These are phyloP conservation scores for Poa annua DNA, from an alignment of 176 grass and related monocot genomes.

Conservation along the genomic window DNA sequence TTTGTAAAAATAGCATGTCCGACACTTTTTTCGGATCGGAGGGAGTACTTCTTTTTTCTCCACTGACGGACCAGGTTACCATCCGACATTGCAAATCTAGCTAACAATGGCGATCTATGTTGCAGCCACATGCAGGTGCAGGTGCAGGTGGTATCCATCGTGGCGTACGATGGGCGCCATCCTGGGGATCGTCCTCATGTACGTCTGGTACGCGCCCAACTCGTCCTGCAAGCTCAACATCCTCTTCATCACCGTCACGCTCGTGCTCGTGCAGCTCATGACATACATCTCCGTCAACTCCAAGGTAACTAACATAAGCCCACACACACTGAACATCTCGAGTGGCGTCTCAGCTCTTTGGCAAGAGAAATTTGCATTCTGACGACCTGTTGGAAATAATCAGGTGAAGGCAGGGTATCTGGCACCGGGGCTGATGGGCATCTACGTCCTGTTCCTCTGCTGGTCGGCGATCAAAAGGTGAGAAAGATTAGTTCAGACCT, in stretches of 20 bases:
- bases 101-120: not conserved
- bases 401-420: constrained; percentile 87
- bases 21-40: too few relatives aligned
- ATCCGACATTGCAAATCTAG: constrained; percentile 18
- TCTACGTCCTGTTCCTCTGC: constrained; percentile 91
- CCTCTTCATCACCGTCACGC: constrained; percentile 89
- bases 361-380: not conserved
- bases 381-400: too few relatives aligned
- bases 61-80: not conserved
- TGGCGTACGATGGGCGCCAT: constrained; percentile 66
- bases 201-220: constrained; percentile 80
- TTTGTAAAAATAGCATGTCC: too few relatives aligned
- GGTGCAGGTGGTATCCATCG: constrained; percentile 56
- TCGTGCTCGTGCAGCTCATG: constrained; percentile 78
- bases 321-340: too few relatives aligned
- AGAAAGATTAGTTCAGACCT: not conserved
- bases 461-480: constrained; percentile 92
- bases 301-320: constrained; percentile 49
- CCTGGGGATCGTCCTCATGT: constrained; percentile 76
- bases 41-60: not conserved
- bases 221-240: constrained; percentile 72
- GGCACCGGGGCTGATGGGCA: constrained; percentile 89
- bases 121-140: constrained; percentile 82
- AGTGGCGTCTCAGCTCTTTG: too few relatives aligned
- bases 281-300: constrained; percentile 65